These are phyloP conservation scores for Amanita inopinata DNA, from an alignment of 768 basidiomycete species.

Conservation along the genomic window DNA sequence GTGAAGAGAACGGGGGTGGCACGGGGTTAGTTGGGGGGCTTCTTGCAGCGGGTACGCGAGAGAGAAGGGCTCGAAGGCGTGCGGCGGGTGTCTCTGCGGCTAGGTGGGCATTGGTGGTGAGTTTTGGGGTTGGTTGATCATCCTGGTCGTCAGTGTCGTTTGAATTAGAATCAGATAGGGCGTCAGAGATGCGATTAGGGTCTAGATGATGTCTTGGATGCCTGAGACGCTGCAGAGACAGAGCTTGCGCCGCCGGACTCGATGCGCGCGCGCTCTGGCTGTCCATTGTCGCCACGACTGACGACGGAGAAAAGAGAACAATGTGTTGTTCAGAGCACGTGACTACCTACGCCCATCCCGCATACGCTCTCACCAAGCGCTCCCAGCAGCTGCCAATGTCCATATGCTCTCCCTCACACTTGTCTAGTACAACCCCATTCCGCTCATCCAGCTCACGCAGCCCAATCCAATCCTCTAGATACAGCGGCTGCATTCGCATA, in stretches of 20 bases:
- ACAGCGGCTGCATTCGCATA: constrained; percentile 66
- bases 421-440: constrained; percentile 45
- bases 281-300: background rate
- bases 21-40: constrained; percentile 18
- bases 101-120: constrained; percentile 18
- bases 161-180: background rate
- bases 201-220: constrained; percentile 18
- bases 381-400: constrained; percentile 56
- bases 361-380: constrained; percentile 33
- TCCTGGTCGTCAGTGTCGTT: constrained; percentile 27
- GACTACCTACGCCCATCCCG: constrained; percentile 19
- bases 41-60: constrained; percentile 34
- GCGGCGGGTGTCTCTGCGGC: constrained; percentile 41
- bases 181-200: background rate
- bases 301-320: constrained; percentile 6
- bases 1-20: constrained; percentile 24
- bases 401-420: constrained; percentile 75
- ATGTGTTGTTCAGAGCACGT: background rate
- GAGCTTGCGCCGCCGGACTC: background rate
- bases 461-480: constrained; percentile 77
- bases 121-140: constrained; percentile 29
- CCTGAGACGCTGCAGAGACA: constrained; percentile 25
- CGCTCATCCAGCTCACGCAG: constrained; percentile 59
- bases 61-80: constrained; percentile 53
- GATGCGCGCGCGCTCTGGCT: background rate